Conservation (phyloP, 805 yeast genomes). For the Lachancea nothofagi region DNA sequence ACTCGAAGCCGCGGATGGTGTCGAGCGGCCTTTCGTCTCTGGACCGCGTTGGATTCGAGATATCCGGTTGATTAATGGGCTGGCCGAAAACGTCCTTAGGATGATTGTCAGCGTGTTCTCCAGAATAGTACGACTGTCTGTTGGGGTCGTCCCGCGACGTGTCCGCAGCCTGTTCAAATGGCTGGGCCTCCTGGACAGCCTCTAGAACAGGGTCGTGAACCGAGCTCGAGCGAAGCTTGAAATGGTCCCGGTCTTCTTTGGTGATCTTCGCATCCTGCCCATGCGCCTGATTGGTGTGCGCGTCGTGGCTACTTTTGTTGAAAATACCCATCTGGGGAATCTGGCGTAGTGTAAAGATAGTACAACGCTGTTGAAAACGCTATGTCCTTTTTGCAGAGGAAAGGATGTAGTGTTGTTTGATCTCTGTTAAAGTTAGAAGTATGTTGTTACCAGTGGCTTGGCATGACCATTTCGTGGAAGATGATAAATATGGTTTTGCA, state of each 20-base stretch:
- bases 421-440: no score
- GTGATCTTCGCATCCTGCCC: constrained; percentile 39
- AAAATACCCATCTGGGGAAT: constrained; percentile 39
- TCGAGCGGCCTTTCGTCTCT: constrained; percentile 97
- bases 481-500: no score
- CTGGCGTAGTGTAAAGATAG: no score
- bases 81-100: constrained; percentile 75
- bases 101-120: constrained; percentile 44
- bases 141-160: constrained; percentile 31
- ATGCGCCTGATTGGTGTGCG: constrained; percentile 25
- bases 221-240: constrained; percentile 61
- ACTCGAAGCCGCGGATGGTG: constrained; percentile 90
- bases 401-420: no score
- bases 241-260: constrained; percentile 46
- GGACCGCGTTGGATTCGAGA: constrained; percentile 87
- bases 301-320: constrained; percentile 32
- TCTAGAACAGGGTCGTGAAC: constrained; percentile 86
- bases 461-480: no score
- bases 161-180: constrained; percentile 64
- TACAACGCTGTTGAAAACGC: no score
- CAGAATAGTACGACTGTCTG: constrained; percentile 35
- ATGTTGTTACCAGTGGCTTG: no score
- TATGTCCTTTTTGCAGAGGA: neutral
- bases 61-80: constrained; percentile 71
- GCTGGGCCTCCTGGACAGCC: constrained; percentile 95